Base-by-base conservation (phyloP, 495 filamentous ascomycete genomes). In the Trichocladium uniseriatum region DNA sequence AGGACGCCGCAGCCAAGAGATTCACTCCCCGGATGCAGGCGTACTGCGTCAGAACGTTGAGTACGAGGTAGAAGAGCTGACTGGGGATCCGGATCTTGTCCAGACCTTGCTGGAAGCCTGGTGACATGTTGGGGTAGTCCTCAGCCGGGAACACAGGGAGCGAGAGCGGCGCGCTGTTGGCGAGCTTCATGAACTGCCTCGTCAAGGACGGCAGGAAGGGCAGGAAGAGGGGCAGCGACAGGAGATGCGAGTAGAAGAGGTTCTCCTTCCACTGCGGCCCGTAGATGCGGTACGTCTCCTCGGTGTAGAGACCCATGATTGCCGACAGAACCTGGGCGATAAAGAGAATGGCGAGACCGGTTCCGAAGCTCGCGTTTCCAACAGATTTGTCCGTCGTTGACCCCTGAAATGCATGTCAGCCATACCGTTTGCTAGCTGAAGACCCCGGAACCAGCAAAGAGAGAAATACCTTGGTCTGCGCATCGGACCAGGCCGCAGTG, bases 11-110 rank as follows among this genome's bases (percentile, higher is more conserved):
- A 1, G 84, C 86, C 4, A 98, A 73, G 16, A 94, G 76, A 56
- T 98, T 96, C 29, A 98, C 92, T 2, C 92, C 92, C 5, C 89
- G 84, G 52, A 97, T 95, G 63, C 92, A 98, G 16, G 86, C 73
- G 59, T 95, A 92, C 66, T 98, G 92, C 22, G 92, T 98, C 36
- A 94, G 52, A 1, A 90, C 86, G 65, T 97, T 98, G 55, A 87
- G 70, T 5, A 77, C 53, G 19, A 95, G 71, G 55, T 81, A 87
- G 24, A 82, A 71, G 2, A 95, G 65, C 54, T 88, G 83, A 35
- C 75, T 82, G 1, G 89, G 89, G 13, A 87, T 69, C 24, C 63
- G 60, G 32, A 73, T 67, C 2, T 53, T 59, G 39, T 69, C 64
- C 13, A 69, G 32, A 14, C 59, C 64, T 35, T 55, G 57, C 51